Base-by-base conservation (phyloP, 1,139 yeast genomes). In the Suhomyces anneliseae region DNA sequence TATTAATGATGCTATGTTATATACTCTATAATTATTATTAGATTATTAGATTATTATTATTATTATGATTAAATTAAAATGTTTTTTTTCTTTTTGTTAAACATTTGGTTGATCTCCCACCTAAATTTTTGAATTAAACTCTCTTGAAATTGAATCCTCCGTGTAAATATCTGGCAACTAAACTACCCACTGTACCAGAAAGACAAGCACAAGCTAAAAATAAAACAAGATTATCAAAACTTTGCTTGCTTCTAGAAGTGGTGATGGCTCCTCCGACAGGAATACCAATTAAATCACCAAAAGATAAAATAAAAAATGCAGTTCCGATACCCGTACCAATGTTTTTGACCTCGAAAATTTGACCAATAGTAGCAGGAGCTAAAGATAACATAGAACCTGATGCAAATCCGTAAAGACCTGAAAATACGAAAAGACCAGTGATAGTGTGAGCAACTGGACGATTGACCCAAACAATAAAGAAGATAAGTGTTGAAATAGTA, bases 241-340 rank as follows among this genome's bases (percentile, higher is more conserved):
- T 53, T 15, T 52, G 50, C n/a, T 48, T 36, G 5, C 59, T 48
- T 6, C 58, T 57, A 27, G 52, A 36, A 12, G 56, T 61, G 4
- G 64, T 62, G 26, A 69, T 67, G 15, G 72, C 73, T 1, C 74
- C 72, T 7, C 71, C 73, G 46, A 69, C 59, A 1, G 73, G 73
- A 12, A 69, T 62, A 0, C 73, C 73, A 27, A 67, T 50, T 39
- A 69, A 60, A 48, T 69, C 68, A 15, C 71, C 69, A 49, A 64
- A 57, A 48, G 72, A 62, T 44, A 68, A 61, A 32, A 62, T 64
- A 49, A 63, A 67, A 50, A 64, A 69, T 7, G 67, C 73, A 5
- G 71, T 69, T 24, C 72, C 72, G 31, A 58, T 54, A 5, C 63
- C 56, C 40, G 60, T 60, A 9, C 73, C 72, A 42, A 69, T 65